Evolutionary conservation across 2,329 filamentous ascomycete genomes (phyloP), one percentile per base, ranked within the genome.

Genomic region (Aaosphaeria arxii): DNA sequence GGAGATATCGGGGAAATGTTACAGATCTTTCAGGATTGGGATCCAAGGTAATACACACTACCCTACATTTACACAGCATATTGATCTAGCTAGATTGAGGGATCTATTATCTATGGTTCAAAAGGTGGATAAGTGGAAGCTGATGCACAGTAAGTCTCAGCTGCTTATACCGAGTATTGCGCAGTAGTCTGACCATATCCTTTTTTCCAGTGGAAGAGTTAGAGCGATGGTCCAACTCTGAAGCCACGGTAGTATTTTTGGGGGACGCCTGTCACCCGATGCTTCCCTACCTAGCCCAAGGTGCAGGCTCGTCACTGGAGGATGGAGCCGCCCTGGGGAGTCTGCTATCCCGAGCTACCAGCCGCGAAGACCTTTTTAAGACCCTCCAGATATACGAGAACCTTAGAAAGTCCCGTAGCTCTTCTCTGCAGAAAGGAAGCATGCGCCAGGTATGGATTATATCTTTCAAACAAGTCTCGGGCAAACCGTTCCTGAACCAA

Each of bases 241-340:
- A 44, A 11, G 41, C 44, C 7, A 55, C 60, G 17, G 36, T 51
- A n/a, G 71, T 70, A 3, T 73, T 67, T 39, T 30, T 59, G 40
- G 63, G 64, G 41, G 64, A 69, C 38, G 55, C 65, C 1, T 68
- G 61, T 38, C 63, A 69, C 43, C 64, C 64, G 3, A 69, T 68
- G 62, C 57, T 69, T 4, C 63, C 62, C 2, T 69, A 69, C 42
- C 54, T 67, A 1, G 62, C 66, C 3, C 63, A 68, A 43, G 63
- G 86, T 0, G 85, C 85, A 11, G 87, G 87, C 59, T 84, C 79
- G 0, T 80, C 81, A 0, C 73, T 89, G 1, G 85, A 89, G 59
- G 86, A 89, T 45, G 85, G 84, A 0, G 83, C 84, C 0, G 83
- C 86, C 0, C 67, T 88, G 0, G 85, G 85, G 0, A 71, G 76